Evolutionary conservation across 805 yeast species (phyloP).

Genomic region (Starmerella sirachaensis): DNA sequence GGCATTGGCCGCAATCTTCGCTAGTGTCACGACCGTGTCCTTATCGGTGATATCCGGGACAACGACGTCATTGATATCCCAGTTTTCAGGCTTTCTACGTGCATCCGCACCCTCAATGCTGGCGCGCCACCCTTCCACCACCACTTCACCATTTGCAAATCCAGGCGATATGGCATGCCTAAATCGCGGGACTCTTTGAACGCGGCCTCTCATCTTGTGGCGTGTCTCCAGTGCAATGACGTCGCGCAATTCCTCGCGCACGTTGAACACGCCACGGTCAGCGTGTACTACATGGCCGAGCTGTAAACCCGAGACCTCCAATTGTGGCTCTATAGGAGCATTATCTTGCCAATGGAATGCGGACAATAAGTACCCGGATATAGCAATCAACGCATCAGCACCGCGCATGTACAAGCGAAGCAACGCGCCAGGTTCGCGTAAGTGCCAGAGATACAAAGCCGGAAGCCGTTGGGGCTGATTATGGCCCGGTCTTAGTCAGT

Average conservation of each 20-base stretch:
- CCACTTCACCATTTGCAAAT: constrained; percentile 2
- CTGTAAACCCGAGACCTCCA: constrained; percentile 1
- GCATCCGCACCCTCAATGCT: constrained; percentile 2
- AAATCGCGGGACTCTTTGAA: constrained; percentile 11
- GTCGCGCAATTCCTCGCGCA: constrained; percentile 2
- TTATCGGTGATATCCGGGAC: constrained; percentile 70
- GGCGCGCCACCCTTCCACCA: constrained; percentile 11
- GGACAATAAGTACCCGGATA: neutral
- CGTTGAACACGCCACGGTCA: constrained; percentile 3
- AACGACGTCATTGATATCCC: constrained; percentile 3
- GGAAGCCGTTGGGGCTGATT: neutral
- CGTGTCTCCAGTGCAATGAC: too few species aligned
- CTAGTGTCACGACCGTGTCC: constrained; percentile 61
- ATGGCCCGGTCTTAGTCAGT: too few species aligned
- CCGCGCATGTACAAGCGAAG: constrained; percentile 2
- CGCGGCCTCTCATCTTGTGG: too few species aligned
- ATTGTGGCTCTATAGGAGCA: neutral
- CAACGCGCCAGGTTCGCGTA: neutral
- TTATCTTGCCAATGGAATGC: neutral
- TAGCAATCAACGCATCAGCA: neutral
- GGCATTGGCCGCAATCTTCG: constrained; percentile 81
- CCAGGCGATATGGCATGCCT: too few species aligned
- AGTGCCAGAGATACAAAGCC: neutral
- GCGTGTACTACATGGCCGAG: constrained; percentile 9
- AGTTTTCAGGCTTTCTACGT: constrained; percentile 6